Base-by-base conservation (phyloP, 2,329 filamentous ascomycete species). In the Sarocladium oryzae region DNA sequence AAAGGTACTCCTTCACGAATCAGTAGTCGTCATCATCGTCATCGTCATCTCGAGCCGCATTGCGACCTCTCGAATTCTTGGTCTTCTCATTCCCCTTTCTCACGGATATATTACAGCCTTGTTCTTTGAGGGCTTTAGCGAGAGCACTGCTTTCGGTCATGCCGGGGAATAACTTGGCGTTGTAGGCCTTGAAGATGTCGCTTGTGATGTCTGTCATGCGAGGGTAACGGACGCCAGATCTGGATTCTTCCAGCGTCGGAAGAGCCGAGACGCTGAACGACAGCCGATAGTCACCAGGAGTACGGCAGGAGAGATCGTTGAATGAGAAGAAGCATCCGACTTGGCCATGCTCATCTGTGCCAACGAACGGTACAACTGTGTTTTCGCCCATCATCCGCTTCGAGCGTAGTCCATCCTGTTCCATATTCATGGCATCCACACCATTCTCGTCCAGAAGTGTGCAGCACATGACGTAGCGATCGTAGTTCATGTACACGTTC, bases 321-420 rank as follows among this genome's bases (percentile, higher is more conserved):
- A 93, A 93, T 63, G 86, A 89, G 66, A 92, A 93, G 72, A 92
- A 93, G 61, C 85, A 89, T 1, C 88, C 88, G 56, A 89, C 85
- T 20, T 79, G 68, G 50, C 82, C 81, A 50, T 82, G 74, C 60
- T 92, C 87, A 62, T 93, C 88, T 51, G 80, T 76, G 7, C 86
- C 88, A 5, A 88, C 81, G 57, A 89, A 91, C 0, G 88, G 85
- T 1, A 85, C 88, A 6, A 85, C 82, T 3, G 91, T 86, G 7
- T 89, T 70, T 7, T 86, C 87, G 16, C 88, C 88, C 86, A 92
- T 92, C 36, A 93, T 71, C 23, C 87, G 77, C 41, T 87, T 79
- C 55, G 88, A 88, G 53, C 86, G 82, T 40, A 84, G 78, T 59
- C 82, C 82, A 59, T 89, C 85, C 54, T 84, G 77, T 23, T 87